Conservation (phyloP, 177 flowering plant genomes). For the Vitis hybrid region DNA sequence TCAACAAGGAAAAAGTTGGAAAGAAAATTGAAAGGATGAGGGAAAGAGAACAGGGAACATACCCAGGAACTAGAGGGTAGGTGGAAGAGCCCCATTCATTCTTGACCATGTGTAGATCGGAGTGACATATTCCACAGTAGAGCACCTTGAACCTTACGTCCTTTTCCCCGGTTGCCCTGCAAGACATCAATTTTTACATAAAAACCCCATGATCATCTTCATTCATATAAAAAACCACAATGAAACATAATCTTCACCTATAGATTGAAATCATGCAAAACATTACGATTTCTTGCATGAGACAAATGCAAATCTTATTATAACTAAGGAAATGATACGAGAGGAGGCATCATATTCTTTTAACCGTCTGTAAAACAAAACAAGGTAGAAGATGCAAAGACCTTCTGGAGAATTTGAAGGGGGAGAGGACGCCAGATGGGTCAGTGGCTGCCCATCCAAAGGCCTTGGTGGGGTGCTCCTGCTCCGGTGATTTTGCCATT, state of each 20-base stretch:
- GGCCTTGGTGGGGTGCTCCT: slow-evolving; percentile 36
- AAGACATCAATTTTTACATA: background rate
- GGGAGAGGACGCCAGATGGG: slow-evolving; percentile 49
- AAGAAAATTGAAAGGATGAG: too few species aligned
- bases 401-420: slow-evolving; percentile 55
- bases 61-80: background rate
- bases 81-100: slow-evolving; percentile 18
- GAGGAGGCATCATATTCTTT: background rate
- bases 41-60: too few species aligned
- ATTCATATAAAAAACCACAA: too few species aligned
- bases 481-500: slow-evolving; percentile 19
- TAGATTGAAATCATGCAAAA: too few species aligned
- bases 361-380: background rate
- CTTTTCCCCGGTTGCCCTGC: slow-evolving; percentile 24
- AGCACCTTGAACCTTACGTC: slow-evolving; percentile 24
- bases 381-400: slow-evolving; percentile 6
- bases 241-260: too few species aligned
- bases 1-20: too few species aligned
- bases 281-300: background rate
- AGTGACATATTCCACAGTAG: slow-evolving; percentile 27
- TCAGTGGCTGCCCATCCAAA: slow-evolving; percentile 60
- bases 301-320: too few species aligned
- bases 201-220: too few species aligned
- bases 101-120: slow-evolving; percentile 22
- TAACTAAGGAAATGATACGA: too few species aligned